Evolutionary conservation across 352 stramenopile species (phyloP).

Genomic region (Chrysophaeum taylorii): DNA sequence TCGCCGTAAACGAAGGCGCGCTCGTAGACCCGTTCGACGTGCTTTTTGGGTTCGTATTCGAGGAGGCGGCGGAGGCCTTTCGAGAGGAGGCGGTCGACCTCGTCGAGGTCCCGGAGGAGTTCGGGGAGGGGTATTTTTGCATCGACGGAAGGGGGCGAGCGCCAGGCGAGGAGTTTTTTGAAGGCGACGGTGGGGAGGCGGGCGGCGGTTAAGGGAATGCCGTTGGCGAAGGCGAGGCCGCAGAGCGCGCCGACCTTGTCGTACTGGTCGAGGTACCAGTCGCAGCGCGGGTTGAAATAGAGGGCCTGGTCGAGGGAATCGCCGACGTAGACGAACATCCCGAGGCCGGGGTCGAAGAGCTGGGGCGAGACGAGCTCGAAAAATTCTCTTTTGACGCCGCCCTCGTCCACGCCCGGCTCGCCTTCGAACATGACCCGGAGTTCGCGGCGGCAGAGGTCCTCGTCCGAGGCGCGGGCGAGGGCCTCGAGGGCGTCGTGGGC

Average conservation of each 20-base stretch:
- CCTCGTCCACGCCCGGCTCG: constrained; percentile 1
- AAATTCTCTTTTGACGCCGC: not conserved
- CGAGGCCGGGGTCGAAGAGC: not conserved
- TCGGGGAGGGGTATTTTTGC: not conserved
- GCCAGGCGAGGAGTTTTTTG: not conserved
- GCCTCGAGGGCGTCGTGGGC: not conserved
- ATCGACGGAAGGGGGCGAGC: not conserved
- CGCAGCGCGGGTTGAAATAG: not conserved
- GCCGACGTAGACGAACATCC: not conserved
- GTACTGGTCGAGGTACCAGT: not conserved
- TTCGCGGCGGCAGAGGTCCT: not conserved
- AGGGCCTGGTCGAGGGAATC: not conserved
- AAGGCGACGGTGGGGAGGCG: not conserved
- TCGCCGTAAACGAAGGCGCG: not conserved
- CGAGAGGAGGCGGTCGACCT: not conserved
- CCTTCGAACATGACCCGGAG: not conserved
- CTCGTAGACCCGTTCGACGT: not conserved
- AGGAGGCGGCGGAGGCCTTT: not conserved
- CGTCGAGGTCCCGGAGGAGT: not conserved
- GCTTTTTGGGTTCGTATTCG: not conserved
- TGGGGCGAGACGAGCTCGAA: not conserved
- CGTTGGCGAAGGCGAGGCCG: not conserved
- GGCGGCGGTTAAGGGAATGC: not conserved
- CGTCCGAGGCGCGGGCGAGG: not conserved
- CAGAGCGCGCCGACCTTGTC: not conserved